Conservation (phyloP, 2,329 filamentous ascomycete species). For the Anthostomella pinea region DNA sequence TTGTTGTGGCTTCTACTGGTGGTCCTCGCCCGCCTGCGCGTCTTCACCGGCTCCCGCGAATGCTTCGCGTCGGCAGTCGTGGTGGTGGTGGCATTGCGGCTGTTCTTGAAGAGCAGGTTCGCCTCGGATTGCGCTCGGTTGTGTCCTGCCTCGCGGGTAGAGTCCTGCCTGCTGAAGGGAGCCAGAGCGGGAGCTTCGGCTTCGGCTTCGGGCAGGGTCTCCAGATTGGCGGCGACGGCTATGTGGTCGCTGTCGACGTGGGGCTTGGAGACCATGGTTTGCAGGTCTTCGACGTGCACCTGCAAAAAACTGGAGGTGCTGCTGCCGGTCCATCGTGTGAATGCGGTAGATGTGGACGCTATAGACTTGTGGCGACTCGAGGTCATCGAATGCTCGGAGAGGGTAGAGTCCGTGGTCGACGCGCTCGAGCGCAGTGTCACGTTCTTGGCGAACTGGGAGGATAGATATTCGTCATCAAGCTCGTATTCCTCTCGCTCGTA, state of each 20-base stretch:
- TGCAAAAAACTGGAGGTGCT: slow-evolving; percentile 39
- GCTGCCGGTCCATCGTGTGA: slow-evolving; percentile 53
- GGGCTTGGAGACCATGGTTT: neutral
- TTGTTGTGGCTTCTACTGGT: slow-evolving; percentile 30
- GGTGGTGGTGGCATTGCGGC: slow-evolving; percentile 10
- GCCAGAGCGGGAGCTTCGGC: slow-evolving; percentile 7
- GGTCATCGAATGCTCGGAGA: slow-evolving; percentile 42
- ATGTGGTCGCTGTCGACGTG: slow-evolving; percentile 17
- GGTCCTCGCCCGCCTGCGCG: slow-evolving; percentile 31
- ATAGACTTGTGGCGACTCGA: slow-evolving; percentile 53
- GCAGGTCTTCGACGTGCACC: slow-evolving; percentile 16
- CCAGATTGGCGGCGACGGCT: slow-evolving; percentile 9
- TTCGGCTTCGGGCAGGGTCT: slow-evolving; percentile 7
- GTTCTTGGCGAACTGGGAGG: slow-evolving; percentile 32
- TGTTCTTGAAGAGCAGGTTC: slow-evolving; percentile 21
- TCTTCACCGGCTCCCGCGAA: slow-evolving; percentile 21
- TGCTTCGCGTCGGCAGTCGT: slow-evolving; percentile 12
- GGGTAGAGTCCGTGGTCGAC: slow-evolving; percentile 51
- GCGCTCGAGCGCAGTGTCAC: slow-evolving; percentile 48
- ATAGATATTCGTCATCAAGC: slow-evolving; percentile 35
- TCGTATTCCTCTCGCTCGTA: slow-evolving; percentile 34
- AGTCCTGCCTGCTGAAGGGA: slow-evolving; percentile 10
- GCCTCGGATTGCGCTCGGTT: slow-evolving; percentile 30
- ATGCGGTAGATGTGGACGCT: slow-evolving; percentile 51
- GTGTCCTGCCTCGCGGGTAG: slow-evolving; percentile 26